These are phyloP conservation scores for Sphaerostilbella broomeana DNA, from an alignment of 2,329 filamentous ascomycete genomes.

Conservation along the genomic window DNA sequence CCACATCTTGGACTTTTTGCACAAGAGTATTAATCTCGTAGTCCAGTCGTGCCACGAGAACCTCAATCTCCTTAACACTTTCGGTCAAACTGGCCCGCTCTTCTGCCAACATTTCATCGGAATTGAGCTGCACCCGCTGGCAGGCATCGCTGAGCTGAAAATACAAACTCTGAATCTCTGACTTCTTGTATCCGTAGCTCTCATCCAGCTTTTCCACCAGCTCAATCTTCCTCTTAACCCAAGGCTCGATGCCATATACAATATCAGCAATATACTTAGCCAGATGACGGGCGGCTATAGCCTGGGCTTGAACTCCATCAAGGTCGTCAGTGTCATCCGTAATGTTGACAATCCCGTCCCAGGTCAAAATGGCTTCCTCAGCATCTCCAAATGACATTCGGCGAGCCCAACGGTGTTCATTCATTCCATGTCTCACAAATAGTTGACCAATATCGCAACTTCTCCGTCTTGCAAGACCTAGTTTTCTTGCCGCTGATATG, in stretches of 20 bases:
- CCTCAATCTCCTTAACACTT: slow-evolving; percentile 70
- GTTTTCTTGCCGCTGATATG: slow-evolving; percentile 35
- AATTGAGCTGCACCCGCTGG: slow-evolving; percentile 58
- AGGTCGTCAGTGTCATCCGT: slow-evolving; percentile 25
- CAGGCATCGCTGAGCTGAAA: slow-evolving; percentile 64
- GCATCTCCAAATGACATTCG: slow-evolving; percentile 70
- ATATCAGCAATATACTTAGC: slow-evolving; percentile 47
- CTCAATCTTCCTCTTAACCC: slow-evolving; percentile 53
- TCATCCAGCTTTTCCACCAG: slow-evolving; percentile 54
- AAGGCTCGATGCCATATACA: slow-evolving; percentile 48
- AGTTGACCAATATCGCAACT: slow-evolving; percentile 40
- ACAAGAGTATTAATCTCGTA: slow-evolving; percentile 82
- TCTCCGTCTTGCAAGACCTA: slow-evolving; percentile 55
- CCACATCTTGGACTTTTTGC: slow-evolving; percentile 77
- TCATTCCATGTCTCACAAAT: slow-evolving; percentile 27
- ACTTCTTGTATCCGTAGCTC: slow-evolving; percentile 54
- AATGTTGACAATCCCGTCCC: slow-evolving; percentile 49
- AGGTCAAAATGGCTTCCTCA: slow-evolving; percentile 65
- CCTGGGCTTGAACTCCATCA: slow-evolving; percentile 26
- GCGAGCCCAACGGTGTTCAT: slow-evolving; percentile 61
- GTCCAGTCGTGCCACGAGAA: slow-evolving; percentile 76
- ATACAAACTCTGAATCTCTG: slow-evolving; percentile 61
- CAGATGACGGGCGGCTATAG: slow-evolving; percentile 51
- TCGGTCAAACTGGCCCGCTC: slow-evolving; percentile 65
- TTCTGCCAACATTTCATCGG: slow-evolving; percentile 61